Conservation (phyloP, 768 basidiomycete species). For the Neoboletus magnificus region DNA sequence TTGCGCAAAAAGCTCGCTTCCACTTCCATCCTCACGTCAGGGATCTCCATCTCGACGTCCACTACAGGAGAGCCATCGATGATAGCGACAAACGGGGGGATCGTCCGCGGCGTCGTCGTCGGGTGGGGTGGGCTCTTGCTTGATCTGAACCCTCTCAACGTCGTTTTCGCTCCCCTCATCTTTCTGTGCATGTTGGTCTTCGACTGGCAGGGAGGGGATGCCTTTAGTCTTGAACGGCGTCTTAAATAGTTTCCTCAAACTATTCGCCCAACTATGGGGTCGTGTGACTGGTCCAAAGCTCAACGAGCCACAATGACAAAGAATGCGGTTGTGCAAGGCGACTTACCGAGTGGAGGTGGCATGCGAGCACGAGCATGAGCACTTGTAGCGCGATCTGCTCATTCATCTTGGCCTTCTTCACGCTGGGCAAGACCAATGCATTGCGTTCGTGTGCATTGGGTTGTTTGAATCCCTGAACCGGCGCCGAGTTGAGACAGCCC, state of each 20-base stretch:
- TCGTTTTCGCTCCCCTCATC: slow-evolving; percentile 1
- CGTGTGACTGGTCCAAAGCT: slow-evolving; percentile 40
- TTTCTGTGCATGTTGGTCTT: neutral
- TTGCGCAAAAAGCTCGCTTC: slow-evolving; percentile 43
- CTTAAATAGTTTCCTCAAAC: slow-evolving; percentile 54
- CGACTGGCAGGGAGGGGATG: neutral
- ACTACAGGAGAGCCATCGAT: neutral
- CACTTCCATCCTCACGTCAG: slow-evolving; percentile 35
- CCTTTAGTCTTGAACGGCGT: too few species aligned
- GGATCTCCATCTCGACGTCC: slow-evolving; percentile 17
- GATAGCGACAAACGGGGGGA: neutral
- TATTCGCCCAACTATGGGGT: slow-evolving; percentile 39
- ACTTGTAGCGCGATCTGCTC: neutral
- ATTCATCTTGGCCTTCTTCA: slow-evolving; percentile 21
- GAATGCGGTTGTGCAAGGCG: neutral
- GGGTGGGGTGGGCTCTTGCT: neutral
- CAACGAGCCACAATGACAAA: neutral
- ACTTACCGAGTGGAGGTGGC: slow-evolving; percentile 25
- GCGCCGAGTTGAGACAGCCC: slow-evolving; percentile 17
- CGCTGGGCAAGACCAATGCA: slow-evolving; percentile 6
- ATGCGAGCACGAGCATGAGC: slow-evolving; percentile 1
- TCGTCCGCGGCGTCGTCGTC: neutral
- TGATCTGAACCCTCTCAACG: slow-evolving; percentile 3
- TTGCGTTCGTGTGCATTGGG: slow-evolving; percentile 13
- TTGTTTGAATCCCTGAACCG: slow-evolving; percentile 24